phyloP scores from a whole-genome alignment of 2,329 filamentous ascomycete species.

The Trichoderma simmonsii region DNA sequence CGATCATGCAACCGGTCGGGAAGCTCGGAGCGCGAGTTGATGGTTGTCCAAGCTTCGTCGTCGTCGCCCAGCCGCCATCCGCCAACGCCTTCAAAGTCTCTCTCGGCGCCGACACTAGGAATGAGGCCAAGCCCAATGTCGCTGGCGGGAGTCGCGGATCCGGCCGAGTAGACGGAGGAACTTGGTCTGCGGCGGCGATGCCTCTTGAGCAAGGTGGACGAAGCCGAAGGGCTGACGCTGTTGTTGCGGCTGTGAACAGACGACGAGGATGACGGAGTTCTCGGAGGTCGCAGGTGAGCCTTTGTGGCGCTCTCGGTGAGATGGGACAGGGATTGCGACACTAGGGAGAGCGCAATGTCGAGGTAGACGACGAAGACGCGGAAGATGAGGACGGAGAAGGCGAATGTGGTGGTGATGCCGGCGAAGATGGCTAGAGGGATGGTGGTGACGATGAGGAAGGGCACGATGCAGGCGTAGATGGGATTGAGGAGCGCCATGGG shows the following conservation, averaged over 20 bases:
- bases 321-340: slow-evolving; percentile 50
- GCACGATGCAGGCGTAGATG: slow-evolving; percentile 55
- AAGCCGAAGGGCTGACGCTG: slow-evolving; percentile 19
- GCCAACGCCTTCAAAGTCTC: slow-evolving; percentile 59
- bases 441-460: slow-evolving; percentile 60
- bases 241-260: slow-evolving; percentile 22
- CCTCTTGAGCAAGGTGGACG: slow-evolving; percentile 22
- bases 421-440: slow-evolving; percentile 62
- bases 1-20: slow-evolving; percentile 40
- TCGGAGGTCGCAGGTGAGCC: slow-evolving; percentile 25
- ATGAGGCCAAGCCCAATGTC: slow-evolving; percentile 41
- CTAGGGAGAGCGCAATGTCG: slow-evolving; percentile 56
- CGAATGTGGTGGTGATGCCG: slow-evolving; percentile 59
- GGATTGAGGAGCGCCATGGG: slow-evolving; percentile 54
- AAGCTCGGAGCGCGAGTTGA: slow-evolving; percentile 51
- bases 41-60: slow-evolving; percentile 49
- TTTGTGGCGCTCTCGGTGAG: slow-evolving; percentile 31
- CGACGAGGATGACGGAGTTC: slow-evolving; percentile 22
- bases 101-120: slow-evolving; percentile 48
- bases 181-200: slow-evolving; percentile 36
- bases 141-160: slow-evolving; percentile 34
- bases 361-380: slow-evolving; percentile 61
- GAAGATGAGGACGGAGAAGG: slow-evolving; percentile 59
- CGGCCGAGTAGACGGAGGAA: slow-evolving; percentile 31
- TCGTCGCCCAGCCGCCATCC: slow-evolving; percentile 49